Conservation (phyloP, 345 rosid genomes). For the Hypericum androsaemum region DNA sequence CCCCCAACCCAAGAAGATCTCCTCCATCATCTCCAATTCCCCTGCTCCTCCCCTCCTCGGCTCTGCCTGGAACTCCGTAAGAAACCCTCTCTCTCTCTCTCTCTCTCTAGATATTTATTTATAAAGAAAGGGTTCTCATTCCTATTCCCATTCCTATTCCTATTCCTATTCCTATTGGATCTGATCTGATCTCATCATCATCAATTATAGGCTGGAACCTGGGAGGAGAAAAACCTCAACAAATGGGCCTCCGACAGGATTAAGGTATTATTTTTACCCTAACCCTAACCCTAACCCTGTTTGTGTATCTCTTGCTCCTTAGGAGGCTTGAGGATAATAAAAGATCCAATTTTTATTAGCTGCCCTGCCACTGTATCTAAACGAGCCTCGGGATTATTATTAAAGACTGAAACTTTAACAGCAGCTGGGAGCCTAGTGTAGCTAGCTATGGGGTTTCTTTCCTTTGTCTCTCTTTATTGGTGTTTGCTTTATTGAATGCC, state of each 20-base stretch:
- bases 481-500: neutral
- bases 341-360: too few species aligned
- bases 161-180: too few species aligned
- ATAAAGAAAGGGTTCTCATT: too few species aligned
- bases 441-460: neutral
- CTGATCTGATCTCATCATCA: too few species aligned
- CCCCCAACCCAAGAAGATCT: constrained; percentile 59
- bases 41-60: constrained; percentile 42
- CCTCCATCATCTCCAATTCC: constrained; percentile 14
- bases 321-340: too few species aligned
- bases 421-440: too few species aligned
- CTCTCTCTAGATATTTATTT: neutral
- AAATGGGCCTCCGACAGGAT: constrained; percentile 75
- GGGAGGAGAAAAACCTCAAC: constrained; percentile 93
- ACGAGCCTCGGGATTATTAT: too few species aligned
- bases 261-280: constrained; percentile 34
- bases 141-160: too few species aligned
- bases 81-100: neutral
- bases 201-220: constrained; percentile 69
- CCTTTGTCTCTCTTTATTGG: neutral
- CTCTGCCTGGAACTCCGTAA: constrained; percentile 75
- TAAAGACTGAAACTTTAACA: too few species aligned
- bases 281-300: too few species aligned
- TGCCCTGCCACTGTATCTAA: too few species aligned
- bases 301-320: too few species aligned